Conservation (phyloP, 2,329 filamentous ascomycete genomes). For the Fusarium penzigii region DNA sequence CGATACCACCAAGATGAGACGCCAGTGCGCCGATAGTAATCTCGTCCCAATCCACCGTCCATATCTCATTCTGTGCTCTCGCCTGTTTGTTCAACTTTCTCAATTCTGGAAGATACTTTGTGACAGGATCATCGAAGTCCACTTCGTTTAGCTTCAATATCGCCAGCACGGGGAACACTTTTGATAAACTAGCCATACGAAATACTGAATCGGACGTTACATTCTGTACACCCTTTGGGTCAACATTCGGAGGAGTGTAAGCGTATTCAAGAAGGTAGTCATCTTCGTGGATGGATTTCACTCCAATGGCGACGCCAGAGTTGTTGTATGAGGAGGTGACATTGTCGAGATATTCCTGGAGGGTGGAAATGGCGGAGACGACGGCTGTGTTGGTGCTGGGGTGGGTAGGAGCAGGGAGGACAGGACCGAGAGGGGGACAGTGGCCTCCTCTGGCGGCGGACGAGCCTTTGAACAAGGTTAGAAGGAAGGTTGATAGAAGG, state of each 20-base stretch:
- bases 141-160: conserved; percentile 3
- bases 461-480: conserved; percentile 1
- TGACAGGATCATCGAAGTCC: conserved; percentile 4
- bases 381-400: conserved; percentile 3
- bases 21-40: conserved; percentile 7
- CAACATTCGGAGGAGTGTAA: conserved; percentile 2
- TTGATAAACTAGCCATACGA: conserved; percentile 11
- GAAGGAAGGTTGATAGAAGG: background rate
- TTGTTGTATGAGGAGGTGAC: background rate
- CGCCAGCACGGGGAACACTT: conserved; percentile 6
- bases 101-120: conserved; percentile 12
- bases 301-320: conserved; percentile 1
- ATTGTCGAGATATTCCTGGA: conserved; percentile 1
- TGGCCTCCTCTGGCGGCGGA: conserved; percentile 10
- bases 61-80: conserved; percentile 5
- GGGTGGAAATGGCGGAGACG: background rate
- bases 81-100: conserved; percentile 5
- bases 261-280: conserved; percentile 11
- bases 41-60: conserved; percentile 11
- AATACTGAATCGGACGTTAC: conserved; percentile 11
- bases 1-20: conserved; percentile 4
- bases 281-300: conserved; percentile 10
- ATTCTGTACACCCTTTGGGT: conserved; percentile 4
- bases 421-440: conserved; percentile 4
- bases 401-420: conserved; percentile 1